A percentile compares a stretch with the other conserved stretches of the same genome.
Evolutionary conservation across 768 basidiomycete species (phyloP).

Genomic region (Termitomyces sp.): DNA sequence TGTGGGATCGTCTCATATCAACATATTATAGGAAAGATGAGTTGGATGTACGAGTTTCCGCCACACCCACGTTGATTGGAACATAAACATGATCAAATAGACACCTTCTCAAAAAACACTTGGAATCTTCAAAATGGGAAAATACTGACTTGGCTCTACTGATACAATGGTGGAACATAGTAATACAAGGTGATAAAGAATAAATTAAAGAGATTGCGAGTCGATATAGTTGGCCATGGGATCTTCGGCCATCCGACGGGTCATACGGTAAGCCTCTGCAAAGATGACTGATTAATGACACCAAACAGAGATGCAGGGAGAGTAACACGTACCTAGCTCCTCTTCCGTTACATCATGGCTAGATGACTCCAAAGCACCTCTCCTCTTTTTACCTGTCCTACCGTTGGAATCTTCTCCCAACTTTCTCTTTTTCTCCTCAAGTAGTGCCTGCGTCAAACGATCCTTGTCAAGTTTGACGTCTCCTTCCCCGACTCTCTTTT

Average conservation of each 20-base stretch:
- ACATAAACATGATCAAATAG: background rate
- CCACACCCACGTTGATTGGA: background rate
- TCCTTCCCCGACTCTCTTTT: constrained; percentile 78
- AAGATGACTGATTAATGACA: constrained; percentile 11
- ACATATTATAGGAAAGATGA: background rate
- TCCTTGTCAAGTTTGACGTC: constrained; percentile 72
- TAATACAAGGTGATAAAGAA: constrained; percentile 1
- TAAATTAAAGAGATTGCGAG: constrained; percentile 24
- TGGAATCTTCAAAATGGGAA: background rate
- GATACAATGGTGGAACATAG: background rate
- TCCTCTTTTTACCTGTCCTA: constrained; percentile 54
- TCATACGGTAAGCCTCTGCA: constrained; percentile 90
- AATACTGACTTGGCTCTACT: background rate
- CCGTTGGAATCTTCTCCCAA: constrained; percentile 54
- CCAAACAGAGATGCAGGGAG: constrained; percentile 8
- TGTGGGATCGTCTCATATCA: constrained; percentile 12
- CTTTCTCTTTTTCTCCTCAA: constrained; percentile 81
- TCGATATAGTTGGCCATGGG: constrained; percentile 94
- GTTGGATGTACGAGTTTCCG: background rate
- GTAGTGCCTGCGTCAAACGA: constrained; percentile 62
- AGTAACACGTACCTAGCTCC: constrained; percentile 55
- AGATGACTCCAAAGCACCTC: constrained; percentile 41
- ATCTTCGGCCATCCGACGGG: constrained; percentile 69
- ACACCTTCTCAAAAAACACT: background rate
- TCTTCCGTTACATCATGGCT: constrained; percentile 88